Base-by-base conservation (phyloP, 768 basidiomycete species). In the Amanita molliuscula region DNA sequence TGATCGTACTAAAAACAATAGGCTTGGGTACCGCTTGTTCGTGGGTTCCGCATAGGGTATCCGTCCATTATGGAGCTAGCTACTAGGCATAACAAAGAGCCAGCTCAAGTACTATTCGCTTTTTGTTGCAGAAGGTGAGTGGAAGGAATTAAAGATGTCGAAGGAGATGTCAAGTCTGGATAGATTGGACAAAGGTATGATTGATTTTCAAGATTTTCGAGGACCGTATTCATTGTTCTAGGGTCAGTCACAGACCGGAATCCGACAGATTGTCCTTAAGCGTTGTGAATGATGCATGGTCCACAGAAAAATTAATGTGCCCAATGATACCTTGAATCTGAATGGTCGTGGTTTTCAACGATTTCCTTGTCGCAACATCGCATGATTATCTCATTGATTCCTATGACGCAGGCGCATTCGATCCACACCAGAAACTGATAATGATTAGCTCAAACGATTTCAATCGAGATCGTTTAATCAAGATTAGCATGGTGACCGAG, bases 11-110 rank as follows among this genome's bases (percentile, higher is more conserved):
- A 18, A 51, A 49, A 23, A 25, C 25, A 20, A 36, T 25, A 83
- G 79, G 84, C 84, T 5, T 88, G 85, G 84, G 84, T 72, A 7
- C 82, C 84, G 4, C 72, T 88, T 5, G 84, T 78, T 15, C 71
- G 84, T 18, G 82, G 77, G 9, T 67, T 79, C 62, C 73, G 80
- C 41, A 84, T 89, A 65, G 59, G 75, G 11, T 77, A 82, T 57
- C 74, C 79, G 31, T 65, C 16, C 77, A 84, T 63, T 74, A 78
- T 16, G 62, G 59, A 59, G 28, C 65, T 79, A 33, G 73, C 75
- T 5, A 56, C 70, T 36, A 81, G 78, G 61, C 79, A 85, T 59
- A 58, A 62, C 34, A 86, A 79, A 57, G 59, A 68, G 41, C 67
- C 74, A n/a, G 71, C 80, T 57, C 75, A 77, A 56, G 66, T 89